Percentiles rank a stretch among this genome's conserved stretches.
These are phyloP conservation scores for Claviceps africana DNA, from an alignment of 2,329 filamentous ascomycete species.

Conservation along the genomic window DNA sequence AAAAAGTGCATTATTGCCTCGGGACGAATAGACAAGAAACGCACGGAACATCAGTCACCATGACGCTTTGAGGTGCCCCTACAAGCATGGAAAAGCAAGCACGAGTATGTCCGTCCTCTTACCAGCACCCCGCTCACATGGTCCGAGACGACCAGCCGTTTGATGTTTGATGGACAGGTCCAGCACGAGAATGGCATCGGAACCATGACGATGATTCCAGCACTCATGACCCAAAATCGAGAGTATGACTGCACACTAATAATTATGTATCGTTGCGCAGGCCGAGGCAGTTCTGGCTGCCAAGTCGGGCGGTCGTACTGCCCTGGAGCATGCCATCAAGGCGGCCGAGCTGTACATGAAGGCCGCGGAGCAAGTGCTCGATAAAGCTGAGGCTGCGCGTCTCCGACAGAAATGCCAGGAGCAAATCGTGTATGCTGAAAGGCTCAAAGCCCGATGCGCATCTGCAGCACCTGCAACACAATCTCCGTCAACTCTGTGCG, in stretches of 20 bases:
- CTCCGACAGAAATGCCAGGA: conserved; percentile 55
- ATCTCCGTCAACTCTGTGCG: not conserved
- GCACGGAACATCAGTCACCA: not conserved
- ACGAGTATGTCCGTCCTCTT: not conserved
- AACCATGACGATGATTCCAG: not conserved
- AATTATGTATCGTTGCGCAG: conserved; percentile 11
- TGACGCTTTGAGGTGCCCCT: not conserved
- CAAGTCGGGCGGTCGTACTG: conserved; percentile 33
- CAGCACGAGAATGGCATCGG: not conserved
- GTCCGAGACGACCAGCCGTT: not conserved
- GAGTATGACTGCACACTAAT: not conserved
- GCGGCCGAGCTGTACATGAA: conserved; percentile 74
- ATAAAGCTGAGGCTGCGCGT: conserved; percentile 48
- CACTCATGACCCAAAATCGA: not conserved
- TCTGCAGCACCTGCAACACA: not conserved
- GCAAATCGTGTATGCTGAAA: conserved; percentile 58
- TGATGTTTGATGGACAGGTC: not conserved
- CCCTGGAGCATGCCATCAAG: conserved; percentile 59
- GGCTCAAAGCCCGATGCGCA: conserved; percentile 43
- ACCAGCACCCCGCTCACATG: not conserved
- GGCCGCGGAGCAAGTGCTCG: conserved; percentile 49
- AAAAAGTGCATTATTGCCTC: not conserved
- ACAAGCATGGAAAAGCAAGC: not conserved
- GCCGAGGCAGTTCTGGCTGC: conserved; percentile 24
- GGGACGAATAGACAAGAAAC: not conserved